Evolutionary conservation across 2,329 filamentous ascomycete genomes (phyloP), one percentile per base, ranked within the genome.

Genomic region (Epichloe brachyelytri): DNA sequence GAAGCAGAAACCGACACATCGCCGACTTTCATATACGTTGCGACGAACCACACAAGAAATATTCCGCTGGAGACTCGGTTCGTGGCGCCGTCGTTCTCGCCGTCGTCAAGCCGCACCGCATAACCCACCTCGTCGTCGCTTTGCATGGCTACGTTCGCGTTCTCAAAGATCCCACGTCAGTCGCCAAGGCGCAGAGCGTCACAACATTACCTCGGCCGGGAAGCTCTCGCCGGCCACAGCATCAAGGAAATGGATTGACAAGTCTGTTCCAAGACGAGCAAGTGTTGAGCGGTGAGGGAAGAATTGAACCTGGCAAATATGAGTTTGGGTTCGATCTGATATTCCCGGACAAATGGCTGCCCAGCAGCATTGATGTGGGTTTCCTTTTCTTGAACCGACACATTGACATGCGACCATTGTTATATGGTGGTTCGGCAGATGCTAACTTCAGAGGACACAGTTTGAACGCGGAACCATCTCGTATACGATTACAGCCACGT

Each of bases 401-500:
- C 12, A 5, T 37, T 5, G 36, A n/a, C 6, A n/a, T 7, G 15
- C 4, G 36, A 37, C 36, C 36, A 14, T 37, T 37, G 36, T 15
- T n/a, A 8, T 33, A 44, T 30, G 14, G 19, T n/a, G 34, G 15
- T 30, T 7, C 22, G n/a, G 2, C 22, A 30, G 10, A 7, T 36
- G 17, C 50, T 51, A 43, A 52, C 34, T 6, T 34, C 6, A n/a
- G 30, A n/a, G 30, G 8, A 30, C 37, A 44, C 66, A 97, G 89
- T 98, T 98, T 66, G 93, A 97, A 69, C 83, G 91, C 63, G 93
- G 93, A 37, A 90, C 88, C 2, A 88, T 98, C 60, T 85, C 86
- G 19, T 98, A 97, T 69, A 82, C 91, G 71, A 79, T 97, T 59
- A 91, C 88, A 5, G 85, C 91, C 34, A 96, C 89, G 8, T 68